Evolutionary conservation across 345 rosid genomes (phyloP).

Genomic region (Eutrema heterophyllum): DNA sequence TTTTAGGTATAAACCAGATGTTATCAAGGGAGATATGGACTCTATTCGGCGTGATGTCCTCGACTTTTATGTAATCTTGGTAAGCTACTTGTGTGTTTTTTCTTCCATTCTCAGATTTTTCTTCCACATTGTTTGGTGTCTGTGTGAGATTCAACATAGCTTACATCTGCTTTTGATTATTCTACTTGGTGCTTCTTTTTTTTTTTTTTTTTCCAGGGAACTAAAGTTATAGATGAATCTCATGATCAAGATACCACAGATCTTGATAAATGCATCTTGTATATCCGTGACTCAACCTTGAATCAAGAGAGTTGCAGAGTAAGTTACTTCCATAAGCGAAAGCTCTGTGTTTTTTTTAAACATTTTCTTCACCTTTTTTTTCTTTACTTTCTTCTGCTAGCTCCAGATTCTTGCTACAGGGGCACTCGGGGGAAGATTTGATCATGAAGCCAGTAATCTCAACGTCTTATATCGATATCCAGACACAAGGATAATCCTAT

Average conservation of each 20-base stretch:
- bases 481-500: conserved; percentile 46
- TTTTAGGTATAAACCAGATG: conserved; percentile 67
- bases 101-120: no score
- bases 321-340: conserved; percentile 12
- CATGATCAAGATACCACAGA: conserved; percentile 97
- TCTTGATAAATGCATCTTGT: conserved; percentile 74
- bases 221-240: conserved; percentile 64
- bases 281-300: conserved; percentile 44
- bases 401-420: conserved; percentile 86
- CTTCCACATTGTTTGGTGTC: no score
- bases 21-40: conserved; percentile 97
- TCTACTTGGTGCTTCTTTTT: neutral
- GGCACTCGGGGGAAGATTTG: conserved; percentile 97
- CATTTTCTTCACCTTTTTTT: neutral
- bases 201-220: conserved; percentile 53
- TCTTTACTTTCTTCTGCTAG: conserved; percentile 34
- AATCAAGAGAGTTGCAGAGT: conserved; percentile 50
- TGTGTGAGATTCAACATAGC: neutral
- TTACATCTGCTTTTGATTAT: conserved; percentile 7
- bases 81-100: conserved; percentile 19
- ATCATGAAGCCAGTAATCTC: conserved; percentile 89
- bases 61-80: conserved; percentile 58
- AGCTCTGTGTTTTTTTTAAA: neutral
- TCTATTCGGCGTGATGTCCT: conserved; percentile 64
- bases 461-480: conserved; percentile 68